phyloP scores from a whole-genome alignment of 2,329 filamentous ascomycete species.

The Penicillium occitanis region DNA sequence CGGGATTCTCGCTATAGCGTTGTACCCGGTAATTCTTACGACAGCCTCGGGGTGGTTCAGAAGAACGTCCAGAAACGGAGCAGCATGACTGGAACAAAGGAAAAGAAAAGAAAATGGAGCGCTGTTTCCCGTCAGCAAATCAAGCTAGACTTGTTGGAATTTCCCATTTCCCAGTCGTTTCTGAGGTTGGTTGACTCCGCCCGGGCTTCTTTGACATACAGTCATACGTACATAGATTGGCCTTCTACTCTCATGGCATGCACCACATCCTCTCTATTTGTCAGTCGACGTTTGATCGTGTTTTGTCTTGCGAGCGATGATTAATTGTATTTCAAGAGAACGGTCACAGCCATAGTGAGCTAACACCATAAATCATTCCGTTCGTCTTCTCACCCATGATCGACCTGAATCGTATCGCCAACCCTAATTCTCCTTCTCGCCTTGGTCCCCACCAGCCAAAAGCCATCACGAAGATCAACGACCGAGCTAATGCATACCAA shows the following conservation, averaged over 20 bases:
- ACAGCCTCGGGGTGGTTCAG: slow-evolving; percentile 11
- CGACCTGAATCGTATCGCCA: slow-evolving; percentile 7
- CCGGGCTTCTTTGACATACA: not conserved
- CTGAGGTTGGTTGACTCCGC: slow-evolving; percentile 11
- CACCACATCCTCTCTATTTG: not conserved
- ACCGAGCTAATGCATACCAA: slow-evolving; percentile 13
- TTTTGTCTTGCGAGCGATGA: not conserved
- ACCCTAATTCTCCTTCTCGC: slow-evolving; percentile 6
- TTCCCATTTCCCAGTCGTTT: slow-evolving; percentile 21
- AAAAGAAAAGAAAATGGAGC: not conserved
- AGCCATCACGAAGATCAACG: slow-evolving; percentile 9
- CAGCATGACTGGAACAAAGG: slow-evolving; percentile 16
- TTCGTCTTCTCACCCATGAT: not conserved
- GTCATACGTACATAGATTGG: not conserved
- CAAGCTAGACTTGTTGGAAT: not conserved
- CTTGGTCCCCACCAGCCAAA: slow-evolving; percentile 2
- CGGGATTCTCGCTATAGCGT: slow-evolving; percentile 11
- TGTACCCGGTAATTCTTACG: slow-evolving; percentile 9
- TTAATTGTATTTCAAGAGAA: not conserved
- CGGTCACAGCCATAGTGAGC: not conserved
- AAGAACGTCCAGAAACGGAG: not conserved
- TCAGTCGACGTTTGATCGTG: not conserved
- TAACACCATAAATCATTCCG: not conserved
- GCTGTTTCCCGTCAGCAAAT: slow-evolving; percentile 1
- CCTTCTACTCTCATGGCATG: not conserved